Base-by-base conservation (phyloP, 805 yeast species). In the Saturnispora ahearnii region DNA sequence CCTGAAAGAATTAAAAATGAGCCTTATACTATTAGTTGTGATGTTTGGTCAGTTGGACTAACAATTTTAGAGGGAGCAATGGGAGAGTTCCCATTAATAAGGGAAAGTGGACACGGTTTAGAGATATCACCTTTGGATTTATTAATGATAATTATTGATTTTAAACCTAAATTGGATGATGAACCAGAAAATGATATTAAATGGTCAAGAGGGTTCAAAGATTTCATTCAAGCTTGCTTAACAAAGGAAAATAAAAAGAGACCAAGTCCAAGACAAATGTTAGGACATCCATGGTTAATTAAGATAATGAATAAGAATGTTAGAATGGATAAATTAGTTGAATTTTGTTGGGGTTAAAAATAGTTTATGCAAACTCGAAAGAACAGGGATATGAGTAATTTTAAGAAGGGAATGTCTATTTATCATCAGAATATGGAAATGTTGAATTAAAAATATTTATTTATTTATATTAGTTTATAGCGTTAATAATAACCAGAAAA, bases 1-100 rank as follows among this genome's bases (percentile, higher is more conserved):
- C 99, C 99, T 0, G 99, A 93, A 66, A 76, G 99, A 58, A 91
- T 93, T 46, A 87, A 87, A 70, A 97, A 96, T 29, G 91, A 88
- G 61, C 93, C 96, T 1, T 93, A 93, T 62, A 84, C 96, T 10
- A 96, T 91, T 3, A 87, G 96, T 4, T 83, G 95, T 59, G 99
- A 93, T 63, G 91, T 93, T 13, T 93, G 99, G 99, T 89, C 97
- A 1, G 68, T 93, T 31, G 99, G 99, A 0, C 72, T 93, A 51
- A 90, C 98, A 2, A 69, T 93, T 44, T 70, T 93, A 60, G 99
- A 93, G 62, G 96, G 91, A 28, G 96, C 98, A 4, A 81, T 79
- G 61, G 95, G 96, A n/a, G 72, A 76, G 56, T 91, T 91, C 63
- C 99, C 99, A 7, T 84, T 85, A 62, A 76, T 76, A 26, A 53